phyloP scores from a whole-genome alignment of 192 early-diverging fungal genomes.

The Entophlyctis luteolus region DNA sequence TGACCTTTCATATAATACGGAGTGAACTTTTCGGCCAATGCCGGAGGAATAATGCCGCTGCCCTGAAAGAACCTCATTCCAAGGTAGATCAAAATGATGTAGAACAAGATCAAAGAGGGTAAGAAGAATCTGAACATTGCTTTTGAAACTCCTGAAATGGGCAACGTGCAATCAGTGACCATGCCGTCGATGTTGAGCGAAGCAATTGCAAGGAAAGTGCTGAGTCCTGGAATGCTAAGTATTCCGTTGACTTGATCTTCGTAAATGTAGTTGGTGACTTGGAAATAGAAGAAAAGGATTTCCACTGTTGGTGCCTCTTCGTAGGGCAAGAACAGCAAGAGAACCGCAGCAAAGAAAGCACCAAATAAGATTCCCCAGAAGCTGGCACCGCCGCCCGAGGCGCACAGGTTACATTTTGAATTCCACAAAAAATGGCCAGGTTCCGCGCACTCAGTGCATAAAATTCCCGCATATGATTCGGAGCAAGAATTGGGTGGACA shows the following conservation, averaged over 20 bases:
- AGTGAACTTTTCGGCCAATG: background rate
- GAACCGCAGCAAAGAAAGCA: background rate
- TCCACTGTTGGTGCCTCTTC: constrained; percentile 15
- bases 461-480: background rate
- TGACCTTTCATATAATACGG: constrained; percentile 26
- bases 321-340: constrained; percentile 14
- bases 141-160: constrained; percentile 11
- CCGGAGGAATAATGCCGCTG: background rate
- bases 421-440: constrained; percentile 8
- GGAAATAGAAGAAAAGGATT: constrained; percentile 24
- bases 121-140: constrained; percentile 22
- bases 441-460: constrained; percentile 18
- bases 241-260: background rate
- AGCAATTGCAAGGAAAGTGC: constrained; percentile 16
- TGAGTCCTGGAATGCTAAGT: background rate
- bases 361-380: background rate
- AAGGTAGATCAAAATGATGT: constrained; percentile 8
- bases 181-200: constrained; percentile 21
- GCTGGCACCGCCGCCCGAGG: background rate
- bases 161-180: constrained; percentile 14
- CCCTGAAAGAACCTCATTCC: background rate
- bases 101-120: constrained; percentile 3
- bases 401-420: constrained; percentile 11
- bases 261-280: constrained; percentile 26
- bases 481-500: background rate